phyloP scores from a whole-genome alignment of 768 basidiomycete species.

The Hortiboletus campestris region DNA sequence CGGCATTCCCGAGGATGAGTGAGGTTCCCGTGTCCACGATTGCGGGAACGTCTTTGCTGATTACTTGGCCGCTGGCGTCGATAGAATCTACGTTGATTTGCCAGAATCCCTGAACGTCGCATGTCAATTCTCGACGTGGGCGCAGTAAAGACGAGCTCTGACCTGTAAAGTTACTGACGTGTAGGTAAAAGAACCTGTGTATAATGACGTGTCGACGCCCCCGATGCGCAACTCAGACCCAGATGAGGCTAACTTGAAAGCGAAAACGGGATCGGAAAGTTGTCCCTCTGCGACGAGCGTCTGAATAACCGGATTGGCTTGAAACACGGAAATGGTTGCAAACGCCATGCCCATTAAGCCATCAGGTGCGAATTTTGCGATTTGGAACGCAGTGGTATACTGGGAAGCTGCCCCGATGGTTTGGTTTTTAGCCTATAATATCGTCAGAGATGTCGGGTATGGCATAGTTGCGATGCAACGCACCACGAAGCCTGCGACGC shows the following conservation, averaged over 20 bases:
- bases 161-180: constrained; percentile 32
- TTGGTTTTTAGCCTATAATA: constrained; percentile 24
- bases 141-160: background rate
- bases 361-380: constrained; percentile 20
- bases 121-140: background rate
- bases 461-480: background rate
- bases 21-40: constrained; percentile 54
- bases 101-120: constrained; percentile 22
- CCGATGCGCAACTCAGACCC: constrained; percentile 42
- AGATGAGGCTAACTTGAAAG: constrained; percentile 38
- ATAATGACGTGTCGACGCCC: constrained; percentile 38
- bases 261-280: constrained; percentile 34
- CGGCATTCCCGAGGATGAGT: constrained; percentile 40
- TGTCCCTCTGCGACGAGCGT: constrained; percentile 40
- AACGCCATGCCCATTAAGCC: constrained; percentile 46
- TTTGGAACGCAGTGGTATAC: constrained; percentile 16
- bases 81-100: constrained; percentile 15
- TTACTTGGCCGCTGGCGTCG: constrained; percentile 22
- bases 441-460: background rate
- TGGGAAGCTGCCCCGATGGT: constrained; percentile 21
- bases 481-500: constrained; percentile 32
- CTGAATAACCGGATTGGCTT: constrained; percentile 39
- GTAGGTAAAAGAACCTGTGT: constrained; percentile 39
- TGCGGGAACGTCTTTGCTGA: constrained; percentile 7
- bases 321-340: constrained; percentile 35